phyloP scores from a whole-genome alignment of 73 alveolate species.

The Tetrahymena malaccensis region DNA sequence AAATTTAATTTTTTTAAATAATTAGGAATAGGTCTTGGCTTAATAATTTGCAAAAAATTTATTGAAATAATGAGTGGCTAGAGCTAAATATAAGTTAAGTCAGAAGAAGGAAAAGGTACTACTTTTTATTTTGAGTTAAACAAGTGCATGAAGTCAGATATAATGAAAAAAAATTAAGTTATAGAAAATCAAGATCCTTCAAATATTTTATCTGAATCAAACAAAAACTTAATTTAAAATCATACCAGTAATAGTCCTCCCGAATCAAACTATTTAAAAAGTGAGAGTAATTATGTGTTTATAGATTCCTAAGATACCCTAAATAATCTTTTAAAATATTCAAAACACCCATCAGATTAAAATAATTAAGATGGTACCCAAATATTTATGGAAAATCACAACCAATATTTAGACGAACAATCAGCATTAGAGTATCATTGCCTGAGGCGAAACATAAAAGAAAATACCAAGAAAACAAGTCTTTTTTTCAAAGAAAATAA shows the following conservation, averaged over 20 bases:
- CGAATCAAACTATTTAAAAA: neutral
- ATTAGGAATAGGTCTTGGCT: neutral
- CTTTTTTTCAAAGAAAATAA: neutral
- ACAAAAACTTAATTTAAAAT: no score
- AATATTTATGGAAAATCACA: neutral
- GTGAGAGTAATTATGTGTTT: neutral
- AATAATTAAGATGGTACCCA: neutral
- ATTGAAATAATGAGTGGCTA: neutral
- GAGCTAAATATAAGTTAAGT: neutral
- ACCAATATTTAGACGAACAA: neutral
- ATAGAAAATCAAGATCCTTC: neutral
- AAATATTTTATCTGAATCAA: neutral
- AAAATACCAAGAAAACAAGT: neutral
- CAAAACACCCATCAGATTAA: neutral
- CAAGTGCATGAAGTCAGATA: neutral
- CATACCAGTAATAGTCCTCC: neutral
- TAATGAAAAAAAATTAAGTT: neutral
- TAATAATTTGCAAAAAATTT: neutral
- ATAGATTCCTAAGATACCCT: neutral
- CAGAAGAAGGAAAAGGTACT: neutral
- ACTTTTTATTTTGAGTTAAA: neutral
- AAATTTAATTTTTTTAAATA: no score
- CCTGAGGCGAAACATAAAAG: neutral
- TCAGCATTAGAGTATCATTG: neutral
- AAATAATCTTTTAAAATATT: neutral